These are phyloP conservation scores for Chaetoceros muelleri DNA, from an alignment of 108 stramenopile genomes.

Conservation along the genomic window DNA sequence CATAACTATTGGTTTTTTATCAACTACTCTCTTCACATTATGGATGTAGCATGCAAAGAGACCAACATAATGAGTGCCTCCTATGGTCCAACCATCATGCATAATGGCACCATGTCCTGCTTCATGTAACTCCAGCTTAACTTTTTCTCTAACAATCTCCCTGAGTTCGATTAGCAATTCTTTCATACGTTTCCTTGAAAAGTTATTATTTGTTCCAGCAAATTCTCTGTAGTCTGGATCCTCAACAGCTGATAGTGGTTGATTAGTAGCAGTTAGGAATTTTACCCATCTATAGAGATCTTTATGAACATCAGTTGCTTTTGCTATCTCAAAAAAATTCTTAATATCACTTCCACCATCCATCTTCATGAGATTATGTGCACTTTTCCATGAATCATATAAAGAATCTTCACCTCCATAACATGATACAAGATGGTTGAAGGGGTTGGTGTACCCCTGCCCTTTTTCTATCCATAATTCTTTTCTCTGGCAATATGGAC, in stretches of 20 bases:
- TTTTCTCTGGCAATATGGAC: too few relatives aligned
- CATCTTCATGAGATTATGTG: background rate
- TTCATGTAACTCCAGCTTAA: constrained; percentile 5
- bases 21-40: background rate
- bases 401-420: background rate
- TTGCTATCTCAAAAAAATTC: background rate
- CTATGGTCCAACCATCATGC: constrained; percentile 11
- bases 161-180: constrained; percentile 1
- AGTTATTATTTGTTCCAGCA: background rate
- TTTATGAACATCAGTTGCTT: background rate
- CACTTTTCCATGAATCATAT: background rate
- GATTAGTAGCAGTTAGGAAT: constrained; percentile 2
- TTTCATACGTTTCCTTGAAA: background rate
- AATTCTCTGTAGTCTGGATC: background rate
- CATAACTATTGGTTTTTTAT: background rate
- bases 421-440: background rate
- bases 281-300: constrained; percentile 6
- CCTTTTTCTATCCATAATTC: too few relatives aligned
- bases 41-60: background rate
- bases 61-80: constrained; percentile 6
- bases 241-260: background rate
- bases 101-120: constrained; percentile 6
- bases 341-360: background rate
- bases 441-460: background rate
- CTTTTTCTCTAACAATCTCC: background rate